Conservation (phyloP, 1,284 basidiomycete genomes). For the Rhodotorula sp. region DNA sequence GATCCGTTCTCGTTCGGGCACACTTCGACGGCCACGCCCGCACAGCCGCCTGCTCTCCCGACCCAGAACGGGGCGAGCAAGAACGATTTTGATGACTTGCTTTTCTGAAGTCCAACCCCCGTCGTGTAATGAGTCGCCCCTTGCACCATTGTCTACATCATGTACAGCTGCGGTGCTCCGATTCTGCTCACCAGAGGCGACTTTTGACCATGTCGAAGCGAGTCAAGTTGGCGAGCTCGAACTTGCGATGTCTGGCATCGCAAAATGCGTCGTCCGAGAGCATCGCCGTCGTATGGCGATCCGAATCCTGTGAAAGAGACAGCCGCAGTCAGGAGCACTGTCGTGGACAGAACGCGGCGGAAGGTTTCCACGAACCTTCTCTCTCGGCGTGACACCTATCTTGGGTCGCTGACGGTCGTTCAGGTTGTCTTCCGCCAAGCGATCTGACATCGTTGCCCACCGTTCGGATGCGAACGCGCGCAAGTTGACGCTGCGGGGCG, state of each 20-base stretch:
- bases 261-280: constrained; percentile 15
- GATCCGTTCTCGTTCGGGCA: constrained; percentile 15
- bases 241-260: constrained; percentile 1
- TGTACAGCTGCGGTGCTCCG: background rate
- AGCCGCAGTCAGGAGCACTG: background rate
- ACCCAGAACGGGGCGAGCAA: constrained; percentile 1
- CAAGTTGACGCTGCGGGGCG: constrained; percentile 59
- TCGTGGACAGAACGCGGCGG: background rate
- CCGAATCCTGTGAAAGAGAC: constrained; percentile 10
- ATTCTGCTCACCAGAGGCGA: constrained; percentile 26
- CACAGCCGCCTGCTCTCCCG: background rate
- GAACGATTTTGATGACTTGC: constrained; percentile 31
- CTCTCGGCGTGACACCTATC: constrained; percentile 80
- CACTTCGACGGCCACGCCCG: background rate
- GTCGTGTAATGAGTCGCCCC: background rate
- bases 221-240: constrained; percentile 30
- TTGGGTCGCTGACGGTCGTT: constrained; percentile 82
- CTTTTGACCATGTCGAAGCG: constrained; percentile 44
- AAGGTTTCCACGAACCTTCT: constrained; percentile 59
- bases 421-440: constrained; percentile 65
- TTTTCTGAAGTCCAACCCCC: constrained; percentile 13
- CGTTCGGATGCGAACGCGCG: constrained; percentile 76
- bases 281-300: constrained; percentile 6
- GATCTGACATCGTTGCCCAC: constrained; percentile 69
- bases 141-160: background rate